Conservation (phyloP, 1,284 basidiomycete species). For the Ceratobasidium sp. region DNA sequence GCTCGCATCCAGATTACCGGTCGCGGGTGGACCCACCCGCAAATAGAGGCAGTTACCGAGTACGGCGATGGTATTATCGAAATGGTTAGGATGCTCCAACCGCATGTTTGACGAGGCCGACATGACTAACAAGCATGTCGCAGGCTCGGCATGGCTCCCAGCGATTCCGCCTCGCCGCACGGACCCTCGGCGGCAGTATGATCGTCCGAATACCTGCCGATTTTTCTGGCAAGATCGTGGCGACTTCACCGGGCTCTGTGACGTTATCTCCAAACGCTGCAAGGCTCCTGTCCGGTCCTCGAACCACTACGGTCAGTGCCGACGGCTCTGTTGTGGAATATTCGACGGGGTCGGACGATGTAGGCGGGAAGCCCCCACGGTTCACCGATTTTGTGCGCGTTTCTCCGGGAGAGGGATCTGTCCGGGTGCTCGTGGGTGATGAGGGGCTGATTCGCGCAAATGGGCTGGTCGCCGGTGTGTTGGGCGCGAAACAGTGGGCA, state of each 20-base stretch:
- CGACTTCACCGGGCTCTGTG: conserved; percentile 12
- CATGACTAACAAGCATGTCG: neutral
- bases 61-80: conserved; percentile 29
- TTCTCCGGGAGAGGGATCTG: conserved; percentile 31
- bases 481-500: conserved; percentile 36
- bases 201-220: conserved; percentile 32
- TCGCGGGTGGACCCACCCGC: conserved; percentile 27
- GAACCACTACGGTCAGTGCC: conserved; percentile 30
- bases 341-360: conserved; percentile 7
- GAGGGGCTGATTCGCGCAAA: conserved; percentile 33
- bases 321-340: conserved; percentile 19
- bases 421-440: conserved; percentile 35
- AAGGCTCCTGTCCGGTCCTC: conserved; percentile 18
- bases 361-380: conserved; percentile 10
- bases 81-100: conserved; percentile 17
- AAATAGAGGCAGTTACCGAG: conserved; percentile 35
- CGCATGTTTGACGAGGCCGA: neutral
- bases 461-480: conserved; percentile 35
- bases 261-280: conserved; percentile 31
- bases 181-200: conserved; percentile 28
- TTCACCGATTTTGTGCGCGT: conserved; percentile 26
- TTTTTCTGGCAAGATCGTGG: conserved; percentile 29
- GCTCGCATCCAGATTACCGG: conserved; percentile 38
- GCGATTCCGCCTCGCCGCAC: conserved; percentile 36
- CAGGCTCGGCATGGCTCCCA: conserved; percentile 41